Evolutionary conservation across 139 green algal species (phyloP).

Genomic region (Yamagishiella unicocca): DNA sequence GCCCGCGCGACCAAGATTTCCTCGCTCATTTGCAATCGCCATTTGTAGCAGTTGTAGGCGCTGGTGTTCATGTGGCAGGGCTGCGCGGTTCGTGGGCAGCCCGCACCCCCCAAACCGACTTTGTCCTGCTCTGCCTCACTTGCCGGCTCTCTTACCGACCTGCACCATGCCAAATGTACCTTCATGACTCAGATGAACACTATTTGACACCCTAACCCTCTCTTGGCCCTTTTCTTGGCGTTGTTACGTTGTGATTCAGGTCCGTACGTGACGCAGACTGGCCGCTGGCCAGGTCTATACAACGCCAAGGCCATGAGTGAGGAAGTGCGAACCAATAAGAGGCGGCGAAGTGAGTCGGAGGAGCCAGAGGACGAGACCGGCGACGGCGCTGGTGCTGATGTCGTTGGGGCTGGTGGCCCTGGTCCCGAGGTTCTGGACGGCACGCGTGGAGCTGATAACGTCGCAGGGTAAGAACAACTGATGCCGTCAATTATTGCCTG

Average conservation of each 20-base stretch:
- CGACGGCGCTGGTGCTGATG: neutral
- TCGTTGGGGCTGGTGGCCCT: neutral
- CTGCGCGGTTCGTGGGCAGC: neutral
- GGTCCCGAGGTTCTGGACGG: neutral
- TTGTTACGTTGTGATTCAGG: slow-evolving; percentile 33
- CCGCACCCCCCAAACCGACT: slow-evolving; percentile 15
- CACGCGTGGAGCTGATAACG: neutral
- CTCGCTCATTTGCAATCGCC: neutral
- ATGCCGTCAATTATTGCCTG: no score
- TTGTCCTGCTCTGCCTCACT: slow-evolving; percentile 10
- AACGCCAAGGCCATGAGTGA: slow-evolving; percentile 33
- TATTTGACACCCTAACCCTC: no score
- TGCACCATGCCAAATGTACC: no score
- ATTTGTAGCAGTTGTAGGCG: neutral
- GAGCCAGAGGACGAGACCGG: slow-evolving; percentile 19
- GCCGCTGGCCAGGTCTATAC: neutral
- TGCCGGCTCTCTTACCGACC: neutral
- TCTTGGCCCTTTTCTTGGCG: neutral
- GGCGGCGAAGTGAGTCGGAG: slow-evolving; percentile 39
- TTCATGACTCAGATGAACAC: no score
- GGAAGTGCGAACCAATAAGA: slow-evolving; percentile 39
- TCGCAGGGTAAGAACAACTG: slow-evolving; percentile 2
- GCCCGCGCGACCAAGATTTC: neutral
- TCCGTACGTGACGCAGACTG: slow-evolving; percentile 6
- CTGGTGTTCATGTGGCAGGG: neutral